These are phyloP conservation scores for Pholiota microspora DNA, from an alignment of 768 basidiomycete genomes.

Conservation along the genomic window DNA sequence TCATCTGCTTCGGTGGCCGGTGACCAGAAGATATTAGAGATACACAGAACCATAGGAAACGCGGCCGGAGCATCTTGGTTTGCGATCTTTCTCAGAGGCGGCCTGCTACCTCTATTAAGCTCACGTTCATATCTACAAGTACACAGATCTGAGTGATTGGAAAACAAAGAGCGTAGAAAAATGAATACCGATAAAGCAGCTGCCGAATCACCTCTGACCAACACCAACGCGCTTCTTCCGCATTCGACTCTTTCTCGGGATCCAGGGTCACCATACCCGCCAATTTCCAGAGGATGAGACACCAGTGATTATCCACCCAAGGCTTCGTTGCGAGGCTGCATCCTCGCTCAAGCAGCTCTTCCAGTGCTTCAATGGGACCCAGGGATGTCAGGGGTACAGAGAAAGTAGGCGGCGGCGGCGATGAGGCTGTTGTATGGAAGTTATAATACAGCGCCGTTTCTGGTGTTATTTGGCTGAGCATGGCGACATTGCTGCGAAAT, in stretches of 20 bases:
- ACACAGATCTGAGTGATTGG: background rate
- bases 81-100: conserved; percentile 76
- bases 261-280: conserved; percentile 80
- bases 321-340: conserved; percentile 66
- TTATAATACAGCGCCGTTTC: conserved; percentile 55
- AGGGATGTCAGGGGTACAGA: conserved; percentile 16
- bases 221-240: conserved; percentile 63
- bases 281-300: conserved; percentile 90
- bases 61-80: conserved; percentile 81
- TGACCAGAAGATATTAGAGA: conserved; percentile 69
- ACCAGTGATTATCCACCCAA: conserved; percentile 96
- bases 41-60: conserved; percentile 81
- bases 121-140: conserved; percentile 82
- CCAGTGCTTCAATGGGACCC: conserved; percentile 54
- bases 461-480: conserved; percentile 55
- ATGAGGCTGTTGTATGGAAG: conserved; percentile 44
- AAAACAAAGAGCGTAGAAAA: background rate
- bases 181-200: conserved; percentile 74
- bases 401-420: conserved; percentile 19
- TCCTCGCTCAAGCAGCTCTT: conserved; percentile 52
- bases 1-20: conserved; percentile 35
- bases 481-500: conserved; percentile 42
- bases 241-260: conserved; percentile 53
- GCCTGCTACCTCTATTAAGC: conserved; percentile 71
- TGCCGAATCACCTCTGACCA: conserved; percentile 83